These are phyloP conservation scores for Pythium coloratum DNA, from an alignment of 352 stramenopile species.

Conservation along the genomic window DNA sequence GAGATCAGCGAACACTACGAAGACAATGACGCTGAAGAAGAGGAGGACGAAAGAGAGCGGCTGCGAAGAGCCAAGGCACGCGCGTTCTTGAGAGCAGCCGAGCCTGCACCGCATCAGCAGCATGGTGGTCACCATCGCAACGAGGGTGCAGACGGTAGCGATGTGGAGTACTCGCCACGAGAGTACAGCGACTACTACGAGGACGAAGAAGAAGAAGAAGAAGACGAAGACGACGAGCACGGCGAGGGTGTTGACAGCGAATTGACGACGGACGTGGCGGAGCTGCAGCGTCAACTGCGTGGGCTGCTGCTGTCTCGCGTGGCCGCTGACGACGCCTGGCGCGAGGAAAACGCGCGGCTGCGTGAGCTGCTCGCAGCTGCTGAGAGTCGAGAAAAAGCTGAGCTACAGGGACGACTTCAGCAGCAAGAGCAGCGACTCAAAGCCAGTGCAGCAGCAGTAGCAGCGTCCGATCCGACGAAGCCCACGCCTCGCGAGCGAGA, in stretches of 20 bases:
- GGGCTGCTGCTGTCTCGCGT: constrained; percentile 8
- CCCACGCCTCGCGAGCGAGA: constrained; percentile 22
- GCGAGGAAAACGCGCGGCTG: constrained; percentile 30
- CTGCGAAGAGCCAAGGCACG: constrained; percentile 15
- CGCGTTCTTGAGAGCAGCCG: background rate
- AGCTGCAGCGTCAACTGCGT: constrained; percentile 15
- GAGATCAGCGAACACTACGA: background rate
- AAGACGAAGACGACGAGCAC: background rate
- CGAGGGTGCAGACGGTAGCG: background rate
- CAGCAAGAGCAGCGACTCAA: constrained; percentile 2
- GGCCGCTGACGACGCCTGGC: constrained; percentile 28
- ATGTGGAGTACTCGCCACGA: background rate
- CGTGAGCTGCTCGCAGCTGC: constrained; percentile 20
- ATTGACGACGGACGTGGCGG: constrained; percentile 5
- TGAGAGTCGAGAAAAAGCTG: background rate
- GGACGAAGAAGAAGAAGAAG: constrained; percentile 1
- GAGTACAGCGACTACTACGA: background rate
- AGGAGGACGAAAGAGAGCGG: constrained; percentile 13
- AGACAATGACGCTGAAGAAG: background rate
- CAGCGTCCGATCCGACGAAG: background rate
- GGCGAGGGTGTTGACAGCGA: background rate
- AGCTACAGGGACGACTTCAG: constrained; percentile 14
- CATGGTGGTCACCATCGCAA: background rate
- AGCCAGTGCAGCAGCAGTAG: background rate
- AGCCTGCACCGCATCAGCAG: background rate